Percentiles rank a stretch among this genome's conserved stretches.
phyloP scores from a whole-genome alignment of 2,329 filamentous ascomycete species.

The Cytospora mali region DNA sequence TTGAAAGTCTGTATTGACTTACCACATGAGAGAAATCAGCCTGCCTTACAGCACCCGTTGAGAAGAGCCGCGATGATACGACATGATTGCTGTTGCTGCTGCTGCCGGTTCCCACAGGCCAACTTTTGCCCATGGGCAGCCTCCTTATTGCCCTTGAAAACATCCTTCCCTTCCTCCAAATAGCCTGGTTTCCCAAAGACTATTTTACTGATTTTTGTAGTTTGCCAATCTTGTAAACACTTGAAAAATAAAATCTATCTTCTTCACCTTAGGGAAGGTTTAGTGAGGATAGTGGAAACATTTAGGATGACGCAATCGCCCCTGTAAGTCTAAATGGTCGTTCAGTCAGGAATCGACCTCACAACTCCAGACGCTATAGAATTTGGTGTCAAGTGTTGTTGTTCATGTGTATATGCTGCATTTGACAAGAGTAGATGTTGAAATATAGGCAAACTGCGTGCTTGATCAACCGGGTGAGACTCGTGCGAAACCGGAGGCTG shows the following conservation, averaged over 20 bases:
- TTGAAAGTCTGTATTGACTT: conserved; percentile 31
- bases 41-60: conserved; percentile 36
- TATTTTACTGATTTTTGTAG: neutral
- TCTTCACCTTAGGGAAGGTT: neutral
- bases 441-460: neutral
- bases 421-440: neutral
- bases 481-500: neutral
- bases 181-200: neutral
- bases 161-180: conserved; percentile 9
- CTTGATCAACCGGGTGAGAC: neutral
- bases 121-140: neutral
- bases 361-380: neutral
- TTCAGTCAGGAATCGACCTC: neutral
- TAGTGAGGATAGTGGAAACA: neutral
- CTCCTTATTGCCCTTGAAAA: conserved; percentile 17
- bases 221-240: neutral
- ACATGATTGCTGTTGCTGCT: neutral
- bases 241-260: neutral
- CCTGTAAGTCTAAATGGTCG: neutral
- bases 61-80: conserved; percentile 37
- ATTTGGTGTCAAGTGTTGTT: neutral
- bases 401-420: neutral
- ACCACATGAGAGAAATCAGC: conserved; percentile 53
- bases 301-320: conserved; percentile 19
- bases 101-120: neutral